Conservation (phyloP, 202 grass and related monocot species). For the Elaeis oleifera region DNA sequence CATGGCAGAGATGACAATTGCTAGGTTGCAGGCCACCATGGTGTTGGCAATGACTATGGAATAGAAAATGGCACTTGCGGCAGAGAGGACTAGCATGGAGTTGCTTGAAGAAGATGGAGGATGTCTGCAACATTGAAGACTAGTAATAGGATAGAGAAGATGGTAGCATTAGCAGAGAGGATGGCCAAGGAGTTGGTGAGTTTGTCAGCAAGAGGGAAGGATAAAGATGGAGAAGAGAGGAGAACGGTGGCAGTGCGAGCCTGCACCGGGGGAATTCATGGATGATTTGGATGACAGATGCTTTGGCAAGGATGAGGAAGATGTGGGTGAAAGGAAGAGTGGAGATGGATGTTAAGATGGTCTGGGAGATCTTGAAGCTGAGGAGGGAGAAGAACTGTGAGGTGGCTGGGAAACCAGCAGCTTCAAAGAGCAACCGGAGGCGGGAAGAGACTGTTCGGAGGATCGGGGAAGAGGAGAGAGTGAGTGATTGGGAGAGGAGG, state of each 20-base stretch:
- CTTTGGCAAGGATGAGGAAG: slow-evolving; percentile 8
- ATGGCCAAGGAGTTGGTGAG: not conserved
- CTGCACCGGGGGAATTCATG: not conserved
- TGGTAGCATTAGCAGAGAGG: slow-evolving; percentile 3
- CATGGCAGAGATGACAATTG: not conserved
- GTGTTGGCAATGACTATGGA: slow-evolving; percentile 1
- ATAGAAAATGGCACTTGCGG: not conserved
- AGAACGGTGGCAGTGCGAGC: too few species aligned
- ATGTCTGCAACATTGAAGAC: slow-evolving; percentile 4
- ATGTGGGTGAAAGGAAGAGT: slow-evolving; percentile 6
- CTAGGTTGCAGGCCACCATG: slow-evolving; percentile 6
- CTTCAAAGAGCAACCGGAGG: slow-evolving; percentile 6
- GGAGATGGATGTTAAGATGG: slow-evolving; percentile 6
- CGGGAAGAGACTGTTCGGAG: not conserved
- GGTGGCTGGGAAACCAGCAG: slow-evolving; percentile 1
- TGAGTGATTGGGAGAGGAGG: slow-evolving; percentile 5
- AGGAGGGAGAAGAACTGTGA: slow-evolving; percentile 7
- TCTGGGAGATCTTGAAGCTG: slow-evolving; percentile 3
- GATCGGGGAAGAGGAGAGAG: not conserved
- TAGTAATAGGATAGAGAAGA: not conserved
- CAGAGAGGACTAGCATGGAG: not conserved
- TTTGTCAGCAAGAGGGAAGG: not conserved
- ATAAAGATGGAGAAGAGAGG: not conserved
- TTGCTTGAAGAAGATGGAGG: slow-evolving; percentile 2
- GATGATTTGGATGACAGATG: not conserved